Evolutionary conservation across 139 green algal genomes (phyloP), one percentile per base, ranked within the genome.

Genomic region (Chlamydomonas asymmetrica): DNA sequence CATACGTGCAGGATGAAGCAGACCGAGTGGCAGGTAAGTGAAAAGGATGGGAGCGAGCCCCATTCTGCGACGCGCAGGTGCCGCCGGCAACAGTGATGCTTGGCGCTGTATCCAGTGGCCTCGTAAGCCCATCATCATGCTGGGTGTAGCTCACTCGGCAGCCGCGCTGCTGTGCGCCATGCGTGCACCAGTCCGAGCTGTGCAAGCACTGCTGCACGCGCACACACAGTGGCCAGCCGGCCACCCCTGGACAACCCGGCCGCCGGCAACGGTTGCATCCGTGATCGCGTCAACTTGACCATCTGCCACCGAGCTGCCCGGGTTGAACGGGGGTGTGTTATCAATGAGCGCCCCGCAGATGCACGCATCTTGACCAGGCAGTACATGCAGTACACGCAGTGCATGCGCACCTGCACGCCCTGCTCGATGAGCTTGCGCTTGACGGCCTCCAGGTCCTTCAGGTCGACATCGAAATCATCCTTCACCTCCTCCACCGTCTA

Each of bases 401-500:
- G 40, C 13, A 57, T 48, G 69, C 65, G 35, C 57, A 76, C 80
- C 56, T 60, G 69, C 37, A 86, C 45, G 35, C 82, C 82, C 71
- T 82, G 78, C 59, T 79, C 74, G n/a, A 38, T 57, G 67, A 88
- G 71, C 62, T 84, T 82, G 54, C 60, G 57, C 78, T 83, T 82
- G 32, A 86, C 75, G 2, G 57, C 81, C 23, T 78, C 56, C 60
- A 81, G 59, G 66, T 88, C 78, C 43, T 81, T 76, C 23, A 61
- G 66, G 50, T 71, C 66, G 29, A 88, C 67, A 59, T 85, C 81
- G 20, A 85, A 73, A 69, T 89, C 84, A 34, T 87, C 63, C 34
- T 80, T 80, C n/a, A 89, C 70, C 75, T 87, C 84, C 20, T 85
- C 52, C 16, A 89, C 78, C 9, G 62, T 82, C 80, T 85, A 74